These are phyloP conservation scores for Crithidia mellificae DNA, from an alignment of 208 protist genomes.

Conservation along the genomic window DNA sequence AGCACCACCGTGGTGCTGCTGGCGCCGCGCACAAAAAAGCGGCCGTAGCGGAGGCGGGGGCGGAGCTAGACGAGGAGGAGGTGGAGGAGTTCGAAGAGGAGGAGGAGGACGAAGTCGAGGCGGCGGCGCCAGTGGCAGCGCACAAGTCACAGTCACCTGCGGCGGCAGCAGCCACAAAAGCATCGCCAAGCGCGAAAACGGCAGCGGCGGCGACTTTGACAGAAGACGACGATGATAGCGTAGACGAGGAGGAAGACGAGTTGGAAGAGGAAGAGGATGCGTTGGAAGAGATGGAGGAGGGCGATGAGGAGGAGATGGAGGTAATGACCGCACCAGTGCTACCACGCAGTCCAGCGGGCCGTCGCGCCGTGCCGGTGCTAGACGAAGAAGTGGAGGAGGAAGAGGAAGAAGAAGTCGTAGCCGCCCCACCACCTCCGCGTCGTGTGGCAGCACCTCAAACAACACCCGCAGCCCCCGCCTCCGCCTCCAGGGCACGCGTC, in stretches of 20 bases:
- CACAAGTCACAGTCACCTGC: not conserved
- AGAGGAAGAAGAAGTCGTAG: not conserved
- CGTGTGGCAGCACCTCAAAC: not conserved
- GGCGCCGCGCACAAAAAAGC: too few species aligned
- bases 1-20: not conserved
- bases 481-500: not conserved
- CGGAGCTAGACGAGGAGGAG: constrained; percentile 15
- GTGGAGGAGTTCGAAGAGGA: constrained; percentile 24
- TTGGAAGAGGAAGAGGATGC: constrained; percentile 17
- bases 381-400: constrained; percentile 10
- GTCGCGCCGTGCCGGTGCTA: constrained; percentile 22
- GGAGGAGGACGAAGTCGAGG: not conserved
- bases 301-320: constrained; percentile 14
- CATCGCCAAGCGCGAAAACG: too few species aligned
- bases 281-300: constrained; percentile 1
- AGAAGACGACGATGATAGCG: constrained; percentile 15
- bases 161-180: not conserved
- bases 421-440: too few species aligned
- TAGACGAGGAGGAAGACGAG: constrained; percentile 32
- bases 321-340: constrained; percentile 8
- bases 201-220: too few species aligned
- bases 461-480: not conserved
- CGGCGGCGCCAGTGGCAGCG: constrained; percentile 5
- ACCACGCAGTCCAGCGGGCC: constrained; percentile 9
- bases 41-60: not conserved